A percentile compares a stretch with the other conserved stretches of the same genome.
phyloP scores from a whole-genome alignment of 2,329 filamentous ascomycete genomes.

The Verticillium nubilum region DNA sequence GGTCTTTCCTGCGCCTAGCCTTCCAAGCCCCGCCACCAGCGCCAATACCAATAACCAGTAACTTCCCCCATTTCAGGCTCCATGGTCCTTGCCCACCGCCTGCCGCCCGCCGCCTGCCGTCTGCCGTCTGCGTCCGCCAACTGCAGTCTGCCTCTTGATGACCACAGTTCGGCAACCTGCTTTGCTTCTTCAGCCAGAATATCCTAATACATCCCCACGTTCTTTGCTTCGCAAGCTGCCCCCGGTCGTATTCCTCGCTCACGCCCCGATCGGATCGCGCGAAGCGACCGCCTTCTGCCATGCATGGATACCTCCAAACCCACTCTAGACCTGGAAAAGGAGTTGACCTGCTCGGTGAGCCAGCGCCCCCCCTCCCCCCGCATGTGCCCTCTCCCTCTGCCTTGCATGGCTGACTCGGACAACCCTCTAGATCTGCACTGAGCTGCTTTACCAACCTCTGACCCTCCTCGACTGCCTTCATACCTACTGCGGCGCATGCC shows the following conservation, averaged over 20 bases:
- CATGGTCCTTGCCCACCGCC: not conserved
- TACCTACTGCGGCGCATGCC: slow-evolving; percentile 90
- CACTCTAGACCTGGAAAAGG: slow-evolving; percentile 75
- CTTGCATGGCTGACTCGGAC: not conserved
- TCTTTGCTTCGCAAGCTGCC: not conserved
- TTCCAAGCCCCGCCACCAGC: slow-evolving; percentile 10
- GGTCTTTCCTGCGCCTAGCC: slow-evolving; percentile 6
- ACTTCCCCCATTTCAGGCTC: not conserved
- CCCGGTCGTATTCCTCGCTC: not conserved
- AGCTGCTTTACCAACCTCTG: slow-evolving; percentile 84
- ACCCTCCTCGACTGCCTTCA: slow-evolving; percentile 91
- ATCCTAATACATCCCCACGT: not conserved
- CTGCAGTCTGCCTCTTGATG: not conserved
- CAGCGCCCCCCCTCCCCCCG: slow-evolving; percentile 2
- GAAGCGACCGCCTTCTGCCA: slow-evolving; percentile 3
- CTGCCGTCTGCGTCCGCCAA: too few species aligned
- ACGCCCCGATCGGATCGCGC: slow-evolving; percentile 5
- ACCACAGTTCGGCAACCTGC: not conserved
- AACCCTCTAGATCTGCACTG: slow-evolving; percentile 80
- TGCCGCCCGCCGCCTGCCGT: too few species aligned
- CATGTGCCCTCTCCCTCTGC: not conserved
- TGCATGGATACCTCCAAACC: slow-evolving; percentile 45
- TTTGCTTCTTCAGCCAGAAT: not conserved
- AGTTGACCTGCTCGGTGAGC: slow-evolving; percentile 91
- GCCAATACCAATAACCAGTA: not conserved